These are phyloP conservation scores for Kodamaea suecica DNA, from an alignment of 1,139 yeast genomes.

Conservation along the genomic window DNA sequence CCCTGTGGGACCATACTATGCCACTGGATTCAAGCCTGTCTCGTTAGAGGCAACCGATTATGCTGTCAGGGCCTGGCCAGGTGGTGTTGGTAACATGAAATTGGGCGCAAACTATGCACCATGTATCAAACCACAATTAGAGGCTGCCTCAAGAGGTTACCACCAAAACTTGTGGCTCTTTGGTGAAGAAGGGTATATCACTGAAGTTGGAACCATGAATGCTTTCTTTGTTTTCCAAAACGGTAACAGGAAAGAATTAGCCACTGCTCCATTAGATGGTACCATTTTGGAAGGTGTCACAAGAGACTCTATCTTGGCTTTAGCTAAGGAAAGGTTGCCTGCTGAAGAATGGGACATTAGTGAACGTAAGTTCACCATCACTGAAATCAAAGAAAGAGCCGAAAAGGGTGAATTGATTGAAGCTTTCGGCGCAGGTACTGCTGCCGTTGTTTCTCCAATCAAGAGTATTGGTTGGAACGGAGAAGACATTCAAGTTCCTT, in stretches of 20 bases:
- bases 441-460: conserved; percentile 94
- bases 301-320: conserved; percentile 37
- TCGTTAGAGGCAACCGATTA: conserved; percentile 34
- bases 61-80: conserved; percentile 45
- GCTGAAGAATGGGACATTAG: conserved; percentile 42
- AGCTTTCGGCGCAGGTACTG: conserved; percentile 97
- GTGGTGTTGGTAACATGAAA: conserved; percentile 44
- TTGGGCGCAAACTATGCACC: conserved; percentile 49
- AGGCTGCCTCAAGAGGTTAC: conserved; percentile 36
- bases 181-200: conserved; percentile 39
- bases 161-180: conserved; percentile 44
- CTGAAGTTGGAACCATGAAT: conserved; percentile 48
- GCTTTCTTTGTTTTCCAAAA: conserved; percentile 37
- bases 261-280: conserved; percentile 43
- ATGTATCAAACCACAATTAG: conserved; percentile 33
- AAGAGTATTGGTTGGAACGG: conserved; percentile 80
- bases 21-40: conserved; percentile 35
- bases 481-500: conserved; percentile 68
- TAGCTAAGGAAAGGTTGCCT: conserved; percentile 29
- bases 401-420: conserved; percentile 80
- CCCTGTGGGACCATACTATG: conserved; percentile 30
- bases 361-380: conserved; percentile 80
- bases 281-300: conserved; percentile 45
- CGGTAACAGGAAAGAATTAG: conserved; percentile 32
- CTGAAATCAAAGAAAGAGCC: conserved; percentile 76